Conservation (phyloP, 1,284 basidiomycete species). For the Hortiboletus rubellus region DNA sequence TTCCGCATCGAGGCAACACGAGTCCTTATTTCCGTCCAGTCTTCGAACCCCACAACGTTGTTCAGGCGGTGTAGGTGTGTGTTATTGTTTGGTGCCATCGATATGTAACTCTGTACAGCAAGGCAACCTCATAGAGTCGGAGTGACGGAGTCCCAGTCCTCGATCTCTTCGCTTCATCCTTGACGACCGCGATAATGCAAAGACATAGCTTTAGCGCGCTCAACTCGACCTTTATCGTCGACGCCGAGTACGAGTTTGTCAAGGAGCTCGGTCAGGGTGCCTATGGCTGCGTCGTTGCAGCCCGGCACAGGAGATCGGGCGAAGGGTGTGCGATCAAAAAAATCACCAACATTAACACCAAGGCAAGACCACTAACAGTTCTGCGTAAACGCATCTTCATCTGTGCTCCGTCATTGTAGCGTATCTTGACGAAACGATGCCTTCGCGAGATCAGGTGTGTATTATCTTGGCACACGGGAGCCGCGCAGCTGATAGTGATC, state of each 20-base stretch:
- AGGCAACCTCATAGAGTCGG: background rate
- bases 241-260: constrained; percentile 89
- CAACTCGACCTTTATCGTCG: constrained; percentile 84
- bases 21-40: too few relatives aligned
- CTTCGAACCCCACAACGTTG: too few relatives aligned
- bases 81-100: constrained; percentile 32
- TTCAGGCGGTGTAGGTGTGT: constrained; percentile 19
- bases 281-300: constrained; percentile 90
- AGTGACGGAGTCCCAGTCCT: background rate
- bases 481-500: constrained; percentile 6
- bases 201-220: constrained; percentile 77
- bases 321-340: constrained; percentile 96
- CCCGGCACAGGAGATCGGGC: constrained; percentile 79
- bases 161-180: constrained; percentile 8
- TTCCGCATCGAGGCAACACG: too few relatives aligned
- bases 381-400: background rate
- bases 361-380: constrained; percentile 48
- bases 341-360: constrained; percentile 97
- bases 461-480: constrained; percentile 13
- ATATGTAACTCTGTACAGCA: constrained; percentile 4
- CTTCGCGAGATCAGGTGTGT: constrained; percentile 87
- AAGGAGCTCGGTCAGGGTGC: constrained; percentile 96
- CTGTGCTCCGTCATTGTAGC: constrained; percentile 42
- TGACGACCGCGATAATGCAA: constrained; percentile 34
- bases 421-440: constrained; percentile 94